phyloP scores from a whole-genome alignment of 768 basidiomycete genomes.

The Naematelia aurantialba region DNA sequence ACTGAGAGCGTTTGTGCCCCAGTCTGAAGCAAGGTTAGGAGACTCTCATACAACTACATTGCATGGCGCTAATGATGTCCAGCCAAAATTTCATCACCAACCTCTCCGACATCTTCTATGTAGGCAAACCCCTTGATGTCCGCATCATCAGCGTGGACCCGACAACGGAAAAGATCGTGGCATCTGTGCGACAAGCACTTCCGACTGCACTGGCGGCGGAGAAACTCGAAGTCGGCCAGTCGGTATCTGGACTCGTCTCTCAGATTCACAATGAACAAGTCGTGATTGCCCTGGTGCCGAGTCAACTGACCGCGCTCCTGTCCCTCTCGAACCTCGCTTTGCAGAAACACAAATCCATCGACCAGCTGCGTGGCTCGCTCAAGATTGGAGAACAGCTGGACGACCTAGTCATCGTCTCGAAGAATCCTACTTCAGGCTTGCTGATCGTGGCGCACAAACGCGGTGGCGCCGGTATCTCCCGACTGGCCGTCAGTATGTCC shows the following conservation, averaged over 20 bases:
- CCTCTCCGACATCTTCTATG: slow-evolving; percentile 60
- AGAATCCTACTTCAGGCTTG: slow-evolving; percentile 77
- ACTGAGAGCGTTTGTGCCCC: slow-evolving; percentile 73
- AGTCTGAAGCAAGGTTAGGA: slow-evolving; percentile 71
- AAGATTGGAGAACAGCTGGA: slow-evolving; percentile 67
- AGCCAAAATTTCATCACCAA: slow-evolving; percentile 62
- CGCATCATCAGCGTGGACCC: slow-evolving; percentile 65
- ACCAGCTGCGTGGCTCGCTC: slow-evolving; percentile 63
- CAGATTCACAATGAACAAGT: slow-evolving; percentile 83
- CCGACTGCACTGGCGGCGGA: slow-evolving; percentile 50
- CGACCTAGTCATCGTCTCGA: slow-evolving; percentile 81
- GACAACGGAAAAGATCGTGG: slow-evolving; percentile 65
- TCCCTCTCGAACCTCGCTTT: slow-evolving; percentile 84
- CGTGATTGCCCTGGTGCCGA: slow-evolving; percentile 67
- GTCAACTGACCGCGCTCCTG: slow-evolving; percentile 70
- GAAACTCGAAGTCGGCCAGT: slow-evolving; percentile 42
- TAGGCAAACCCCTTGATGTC: slow-evolving; percentile 81
- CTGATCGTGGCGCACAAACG: slow-evolving; percentile 58
- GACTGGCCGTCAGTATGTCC: slow-evolving; percentile 16
- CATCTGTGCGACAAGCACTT: slow-evolving; percentile 78
- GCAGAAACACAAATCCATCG: slow-evolving; percentile 62
- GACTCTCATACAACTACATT: background rate
- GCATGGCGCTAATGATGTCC: background rate
- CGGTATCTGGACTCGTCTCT: slow-evolving; percentile 53
- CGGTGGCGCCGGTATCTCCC: slow-evolving; percentile 7